A percentile compares a stretch with the other conserved stretches of the same genome.
phyloP scores from a whole-genome alignment of 2,329 filamentous ascomycete species.

The Parafenestella ontariensis region DNA sequence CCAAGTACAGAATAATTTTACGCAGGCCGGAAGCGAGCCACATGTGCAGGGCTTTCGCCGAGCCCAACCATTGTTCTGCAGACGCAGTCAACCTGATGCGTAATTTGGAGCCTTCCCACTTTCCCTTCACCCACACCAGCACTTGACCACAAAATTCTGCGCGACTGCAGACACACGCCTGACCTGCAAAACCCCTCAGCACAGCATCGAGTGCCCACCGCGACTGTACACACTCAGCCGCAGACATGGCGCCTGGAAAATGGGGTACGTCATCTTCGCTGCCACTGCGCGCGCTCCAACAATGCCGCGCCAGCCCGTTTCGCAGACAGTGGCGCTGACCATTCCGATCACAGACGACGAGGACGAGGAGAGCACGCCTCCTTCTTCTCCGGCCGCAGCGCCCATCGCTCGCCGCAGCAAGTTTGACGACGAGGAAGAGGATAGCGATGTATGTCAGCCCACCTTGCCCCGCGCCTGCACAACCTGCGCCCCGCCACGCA shows the following conservation, averaged over 20 bases:
- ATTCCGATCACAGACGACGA: constrained; percentile 53
- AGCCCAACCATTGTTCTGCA: constrained; percentile 37
- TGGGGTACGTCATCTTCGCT: constrained; percentile 51
- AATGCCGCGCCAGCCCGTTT: not conserved
- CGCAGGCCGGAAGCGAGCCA: constrained; percentile 27
- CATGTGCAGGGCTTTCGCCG: constrained; percentile 23
- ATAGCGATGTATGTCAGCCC: constrained; percentile 72
- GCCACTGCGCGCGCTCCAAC: constrained; percentile 26
- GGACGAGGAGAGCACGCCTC: constrained; percentile 62
- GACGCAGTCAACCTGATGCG: constrained; percentile 27
- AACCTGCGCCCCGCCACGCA: constrained; percentile 24
- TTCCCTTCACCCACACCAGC: constrained; percentile 18
- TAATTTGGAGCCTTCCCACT: constrained; percentile 18
- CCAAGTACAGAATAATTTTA: constrained; percentile 33
- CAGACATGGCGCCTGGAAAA: constrained; percentile 49
- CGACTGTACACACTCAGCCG: constrained; percentile 17
- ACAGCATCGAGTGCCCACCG: not conserved
- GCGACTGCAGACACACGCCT: constrained; percentile 5
- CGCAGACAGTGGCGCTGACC: constrained; percentile 24
- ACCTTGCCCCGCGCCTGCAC: constrained; percentile 20
- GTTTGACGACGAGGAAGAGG: constrained; percentile 91
- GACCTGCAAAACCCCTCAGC: not conserved
- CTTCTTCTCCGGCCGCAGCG: constrained; percentile 56
- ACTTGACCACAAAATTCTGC: constrained; percentile 9
- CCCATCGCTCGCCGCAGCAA: constrained; percentile 65